phyloP scores from a whole-genome alignment of 257 asterid genomes.

The Salvia hispanica region DNA sequence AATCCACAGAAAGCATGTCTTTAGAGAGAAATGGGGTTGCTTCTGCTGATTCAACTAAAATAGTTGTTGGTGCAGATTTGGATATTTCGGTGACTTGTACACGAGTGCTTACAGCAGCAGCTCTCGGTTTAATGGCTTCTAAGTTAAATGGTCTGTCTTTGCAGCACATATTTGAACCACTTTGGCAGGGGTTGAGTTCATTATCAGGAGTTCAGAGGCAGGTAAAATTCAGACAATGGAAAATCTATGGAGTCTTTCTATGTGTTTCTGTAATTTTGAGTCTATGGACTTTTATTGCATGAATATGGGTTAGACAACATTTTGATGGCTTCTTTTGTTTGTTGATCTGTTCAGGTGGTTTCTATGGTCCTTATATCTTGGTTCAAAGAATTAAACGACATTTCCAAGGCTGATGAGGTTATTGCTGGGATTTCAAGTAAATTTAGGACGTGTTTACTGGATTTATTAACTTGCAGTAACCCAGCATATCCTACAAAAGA shows the following conservation, averaged over 20 bases:
- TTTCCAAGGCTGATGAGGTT: constrained; percentile 50
- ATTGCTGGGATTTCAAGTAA: constrained; percentile 54
- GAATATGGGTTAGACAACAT: constrained; percentile 9
- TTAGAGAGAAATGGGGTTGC: constrained; percentile 68
- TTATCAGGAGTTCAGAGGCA: constrained; percentile 96
- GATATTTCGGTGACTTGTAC: constrained; percentile 85
- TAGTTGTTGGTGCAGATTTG: constrained; percentile 89
- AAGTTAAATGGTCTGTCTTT: constrained; percentile 64
- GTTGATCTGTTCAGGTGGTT: constrained; percentile 68
- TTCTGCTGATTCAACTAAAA: constrained; percentile 60
- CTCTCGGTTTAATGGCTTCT: constrained; percentile 84
- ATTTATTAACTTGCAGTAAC: constrained; percentile 80
- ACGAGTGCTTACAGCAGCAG: constrained; percentile 86
- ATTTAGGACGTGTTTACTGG: constrained; percentile 70
- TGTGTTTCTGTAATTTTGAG: constrained; percentile 6
- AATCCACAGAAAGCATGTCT: constrained; percentile 47
- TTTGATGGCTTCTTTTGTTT: constrained; percentile 30
- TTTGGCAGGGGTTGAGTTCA: constrained; percentile 85
- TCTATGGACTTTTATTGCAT: constrained; percentile 12
- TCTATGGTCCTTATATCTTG: constrained; percentile 87
- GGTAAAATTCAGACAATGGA: constrained; percentile 47
- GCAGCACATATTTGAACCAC: constrained; percentile 68
- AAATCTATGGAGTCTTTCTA: constrained; percentile 17
- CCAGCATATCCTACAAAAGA: constrained; percentile 94
- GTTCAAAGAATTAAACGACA: constrained; percentile 76